Base-by-base conservation (phyloP, 2,329 filamentous ascomycete genomes). In the Penicillium paneum region DNA sequence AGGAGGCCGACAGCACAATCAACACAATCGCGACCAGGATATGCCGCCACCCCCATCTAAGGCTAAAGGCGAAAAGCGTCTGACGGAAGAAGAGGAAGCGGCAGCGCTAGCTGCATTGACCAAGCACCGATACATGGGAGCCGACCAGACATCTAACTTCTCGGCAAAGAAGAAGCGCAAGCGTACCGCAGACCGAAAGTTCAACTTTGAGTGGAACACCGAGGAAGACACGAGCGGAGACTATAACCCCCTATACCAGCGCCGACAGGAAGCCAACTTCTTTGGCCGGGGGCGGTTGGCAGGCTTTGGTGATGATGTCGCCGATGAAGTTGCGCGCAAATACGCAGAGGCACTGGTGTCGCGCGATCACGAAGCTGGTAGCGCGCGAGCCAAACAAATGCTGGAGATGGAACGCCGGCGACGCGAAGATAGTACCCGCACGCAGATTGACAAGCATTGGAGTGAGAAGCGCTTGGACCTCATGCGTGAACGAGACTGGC, bases 401-500 rank as follows among this genome's bases (percentile, higher is more conserved):
- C 77, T 97, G 68, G 90, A 96, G 62, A 91, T 93, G 82, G 91
- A 95, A 75, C 79, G 88, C 56, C 83, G 86, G 61, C 85, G 87
- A 29, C 88, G 85, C 66, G 88, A 95, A 67, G 84, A 89, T 59
- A 85, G 86, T 57, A 76, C 79, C 1, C 83, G 88, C 58, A 90
- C 87, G 60, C 87, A 87, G 32, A 80, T 96, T 53, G 92, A 95
- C 65, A 92, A 92, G 73, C 91, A 96, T 74, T 99, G 94, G 94
- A 91, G 89, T 52, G 90, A 97, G 70, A 99, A 99, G 84, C 83
- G 82, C 58, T 78, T 97, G 59, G 85, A 89, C 13, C 90, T 96
- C 66, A 99, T 99, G 94, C 89, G 91, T 59, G 92, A 97, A 76
- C 83, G 94, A 71, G 94, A 99, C 74, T 99, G 94, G 94, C 90